Base-by-base conservation (phyloP, 306 rosid genomes). In the Carpinus viminea region DNA sequence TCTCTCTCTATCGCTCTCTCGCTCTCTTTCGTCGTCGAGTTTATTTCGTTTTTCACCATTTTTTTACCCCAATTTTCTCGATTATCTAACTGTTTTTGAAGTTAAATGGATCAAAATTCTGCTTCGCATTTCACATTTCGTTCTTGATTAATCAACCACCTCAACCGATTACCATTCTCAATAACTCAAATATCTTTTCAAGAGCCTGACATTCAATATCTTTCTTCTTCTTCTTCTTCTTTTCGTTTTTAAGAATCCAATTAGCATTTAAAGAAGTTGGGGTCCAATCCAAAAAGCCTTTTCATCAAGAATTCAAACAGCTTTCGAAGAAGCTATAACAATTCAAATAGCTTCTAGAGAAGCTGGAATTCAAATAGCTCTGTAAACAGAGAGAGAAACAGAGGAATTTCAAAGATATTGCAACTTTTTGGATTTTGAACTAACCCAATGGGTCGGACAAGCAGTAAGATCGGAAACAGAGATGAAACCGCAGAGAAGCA, bases 401-500 rank as follows among this genome's bases (percentile, higher is more conserved):
- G 36, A 59, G 65, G 65, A 59, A 10, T 16, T 24, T 24, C 52
- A 12, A 48, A 48, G 52, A 11, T 47, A 48, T 11, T 48, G 52
- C 3, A 12, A 12, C 11, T 10, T 52, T 51, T 52, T 53, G 57
- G 57, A 53, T 53, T 53, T 53, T 53, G 57, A 4, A 4, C 20
- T 17, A 17, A 53, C 20, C n/a, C 74, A 54, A 88, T 85, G 94
- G 54, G 81, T 24, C 82, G 88, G 78, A 50, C 43, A 28, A 83
- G 82, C n/a, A 41, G 47, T n/a, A 66, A 21, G 20, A 18, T 17
- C 68, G 79, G 73, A 34, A 89, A 84, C 16, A 88, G 45, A 82
- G 90, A 81, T 3, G 88, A 88, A 20, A 9, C 51, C 7, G 47
- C 18, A 17, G 97, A 94, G 45, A 92, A 81, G 83, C 86, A 89